phyloP scores from a whole-genome alignment of 1,284 basidiomycete genomes.

The Fomitopsis betulina region DNA sequence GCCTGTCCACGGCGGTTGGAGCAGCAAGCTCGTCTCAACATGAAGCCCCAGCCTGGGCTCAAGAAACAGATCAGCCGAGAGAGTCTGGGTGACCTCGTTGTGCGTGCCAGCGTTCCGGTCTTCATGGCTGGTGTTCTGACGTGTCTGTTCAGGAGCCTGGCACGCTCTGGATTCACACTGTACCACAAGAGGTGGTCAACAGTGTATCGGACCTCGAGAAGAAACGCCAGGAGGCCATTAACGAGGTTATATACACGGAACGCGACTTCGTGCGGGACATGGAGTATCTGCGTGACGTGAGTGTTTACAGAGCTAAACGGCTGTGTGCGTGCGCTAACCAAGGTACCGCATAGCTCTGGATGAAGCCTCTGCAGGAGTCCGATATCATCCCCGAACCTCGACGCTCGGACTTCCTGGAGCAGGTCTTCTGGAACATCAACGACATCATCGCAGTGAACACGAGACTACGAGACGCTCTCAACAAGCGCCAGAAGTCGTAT shows the following conservation, averaged over 20 bases:
- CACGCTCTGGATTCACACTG: constrained; percentile 96
- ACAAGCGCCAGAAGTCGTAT: constrained; percentile 92
- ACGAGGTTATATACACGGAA: constrained; percentile 98
- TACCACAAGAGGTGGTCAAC: constrained; percentile 91
- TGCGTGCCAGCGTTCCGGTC: constrained; percentile 30
- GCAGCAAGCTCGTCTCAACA: constrained; percentile 88
- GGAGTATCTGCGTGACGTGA: constrained; percentile 94
- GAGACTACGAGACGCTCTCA: constrained; percentile 87
- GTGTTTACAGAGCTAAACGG: constrained; percentile 23
- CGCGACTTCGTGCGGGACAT: constrained; percentile 96
- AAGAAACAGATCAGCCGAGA: constrained; percentile 80
- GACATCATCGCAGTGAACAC: constrained; percentile 94
- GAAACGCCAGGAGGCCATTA: constrained; percentile 97
- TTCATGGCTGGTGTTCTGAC: constrained; percentile 9
- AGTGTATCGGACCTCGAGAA: constrained; percentile 92
- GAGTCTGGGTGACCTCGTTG: constrained; percentile 78
- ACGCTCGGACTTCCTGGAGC: constrained; percentile 84
- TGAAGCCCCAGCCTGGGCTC: constrained; percentile 90
- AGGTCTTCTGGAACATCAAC: constrained; percentile 98
- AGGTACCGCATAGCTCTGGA: constrained; percentile 67
- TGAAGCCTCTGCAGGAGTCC: constrained; percentile 75
- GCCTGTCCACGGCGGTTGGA: constrained; percentile 93
- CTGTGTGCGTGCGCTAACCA: neutral
- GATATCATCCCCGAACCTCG: constrained; percentile 78
- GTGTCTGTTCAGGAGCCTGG: constrained; percentile 66